These are phyloP conservation scores for Polyplosphaeria fusca DNA, from an alignment of 495 filamentous ascomycete species.

Conservation along the genomic window DNA sequence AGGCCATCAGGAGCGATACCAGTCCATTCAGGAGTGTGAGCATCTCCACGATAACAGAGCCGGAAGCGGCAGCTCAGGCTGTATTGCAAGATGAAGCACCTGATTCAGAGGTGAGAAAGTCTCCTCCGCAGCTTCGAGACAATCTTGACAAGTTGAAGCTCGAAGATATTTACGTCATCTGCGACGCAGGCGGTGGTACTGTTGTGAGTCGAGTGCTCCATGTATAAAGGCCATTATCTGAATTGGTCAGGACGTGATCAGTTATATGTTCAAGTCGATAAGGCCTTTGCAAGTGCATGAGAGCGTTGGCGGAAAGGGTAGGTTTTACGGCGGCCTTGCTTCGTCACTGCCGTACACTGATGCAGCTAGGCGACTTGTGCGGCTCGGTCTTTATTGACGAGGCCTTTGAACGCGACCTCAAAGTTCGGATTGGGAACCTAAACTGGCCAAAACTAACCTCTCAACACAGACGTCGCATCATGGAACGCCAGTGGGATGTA, in stretches of 20 bases:
- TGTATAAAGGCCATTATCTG: background rate
- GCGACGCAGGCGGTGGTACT: constrained; percentile 1
- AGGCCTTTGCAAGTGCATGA: background rate
- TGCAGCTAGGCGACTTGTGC: background rate
- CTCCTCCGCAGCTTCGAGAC: background rate
- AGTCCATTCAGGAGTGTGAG: background rate
- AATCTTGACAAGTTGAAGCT: background rate
- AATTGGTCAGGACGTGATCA: background rate
- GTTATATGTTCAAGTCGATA: background rate
- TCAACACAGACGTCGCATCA: background rate
- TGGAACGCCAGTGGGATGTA: background rate
- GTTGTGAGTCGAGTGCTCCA: background rate
- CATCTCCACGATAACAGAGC: background rate
- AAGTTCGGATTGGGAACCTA: background rate
- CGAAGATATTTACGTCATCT: background rate
- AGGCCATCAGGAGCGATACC: background rate
- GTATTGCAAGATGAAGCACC: no score
- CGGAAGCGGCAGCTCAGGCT: background rate
- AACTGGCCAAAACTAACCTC: background rate
- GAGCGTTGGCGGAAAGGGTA: background rate
- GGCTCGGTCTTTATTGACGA: constrained; percentile 1
- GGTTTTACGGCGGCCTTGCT: no score
- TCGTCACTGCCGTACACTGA: no score
- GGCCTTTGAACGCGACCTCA: background rate
- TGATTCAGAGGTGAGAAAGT: no score